Percentiles rank a stretch among this genome's conserved stretches.
Conservation (phyloP, 192 early-diverging fungal species). For the Entomortierella chlamydospora region DNA sequence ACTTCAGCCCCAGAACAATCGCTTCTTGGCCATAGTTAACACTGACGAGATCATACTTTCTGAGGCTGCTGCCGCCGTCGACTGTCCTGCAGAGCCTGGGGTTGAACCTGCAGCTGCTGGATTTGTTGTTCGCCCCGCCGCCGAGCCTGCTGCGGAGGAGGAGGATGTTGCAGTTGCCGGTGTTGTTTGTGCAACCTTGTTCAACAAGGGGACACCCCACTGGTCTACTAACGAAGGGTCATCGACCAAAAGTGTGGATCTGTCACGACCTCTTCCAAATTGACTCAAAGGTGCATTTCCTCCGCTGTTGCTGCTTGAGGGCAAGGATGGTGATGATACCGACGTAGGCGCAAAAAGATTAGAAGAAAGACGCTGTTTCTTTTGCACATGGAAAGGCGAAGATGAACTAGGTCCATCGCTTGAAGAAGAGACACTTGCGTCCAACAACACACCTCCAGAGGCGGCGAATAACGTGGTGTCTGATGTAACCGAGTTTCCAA, state of each 20-base stretch:
- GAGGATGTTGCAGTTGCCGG: background rate
- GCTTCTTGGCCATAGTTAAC: conserved; percentile 40
- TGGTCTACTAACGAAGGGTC: conserved; percentile 22
- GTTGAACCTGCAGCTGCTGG: background rate
- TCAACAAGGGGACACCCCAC: conserved; percentile 15
- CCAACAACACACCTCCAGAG: conserved; percentile 14
- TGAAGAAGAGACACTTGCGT: background rate
- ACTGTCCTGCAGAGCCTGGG: background rate
- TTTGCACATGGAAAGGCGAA: conserved; percentile 15
- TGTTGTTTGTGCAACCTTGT: background rate
- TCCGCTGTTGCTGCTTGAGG: background rate
- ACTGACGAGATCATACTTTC: conserved; percentile 28
- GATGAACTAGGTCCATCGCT: background rate
- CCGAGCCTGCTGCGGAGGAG: background rate
- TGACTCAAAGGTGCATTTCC: background rate
- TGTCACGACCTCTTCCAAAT: conserved; percentile 27
- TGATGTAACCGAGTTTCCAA: conserved; percentile 14
- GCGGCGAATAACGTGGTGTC: conserved; percentile 19
- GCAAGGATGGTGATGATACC: background rate
- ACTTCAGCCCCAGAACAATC: conserved; percentile 38
- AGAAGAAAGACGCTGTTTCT: conserved; percentile 28
- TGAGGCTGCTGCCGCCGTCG: background rate
- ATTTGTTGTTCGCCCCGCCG: background rate
- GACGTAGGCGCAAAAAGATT: conserved; percentile 9
- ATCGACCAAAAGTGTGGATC: conserved; percentile 22